Conservation (phyloP, 139 green algal genomes). For the Chlorella sp. region DNA sequence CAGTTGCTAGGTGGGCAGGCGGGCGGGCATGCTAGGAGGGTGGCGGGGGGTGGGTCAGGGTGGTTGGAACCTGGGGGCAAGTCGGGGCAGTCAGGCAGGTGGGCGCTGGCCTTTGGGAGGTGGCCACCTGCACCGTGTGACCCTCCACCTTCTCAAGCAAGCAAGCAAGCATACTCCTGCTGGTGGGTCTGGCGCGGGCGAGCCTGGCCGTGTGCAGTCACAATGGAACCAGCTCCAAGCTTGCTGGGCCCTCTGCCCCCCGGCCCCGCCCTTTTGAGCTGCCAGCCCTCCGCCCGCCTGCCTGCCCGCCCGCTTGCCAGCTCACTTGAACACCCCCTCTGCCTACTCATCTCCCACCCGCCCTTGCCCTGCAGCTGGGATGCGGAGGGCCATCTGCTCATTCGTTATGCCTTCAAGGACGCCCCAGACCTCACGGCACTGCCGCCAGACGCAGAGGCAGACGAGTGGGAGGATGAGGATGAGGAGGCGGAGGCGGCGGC, state of each 20-base stretch:
- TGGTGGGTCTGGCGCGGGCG: too few species aligned
- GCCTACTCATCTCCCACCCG: too few species aligned
- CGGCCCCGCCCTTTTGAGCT: not conserved
- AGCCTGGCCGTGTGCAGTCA: too few species aligned
- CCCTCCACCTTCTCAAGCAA: too few species aligned
- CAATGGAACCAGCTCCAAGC: too few species aligned
- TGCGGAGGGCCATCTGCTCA: not conserved
- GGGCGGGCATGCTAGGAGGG: not conserved
- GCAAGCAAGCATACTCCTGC: too few species aligned
- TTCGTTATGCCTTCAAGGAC: not conserved
- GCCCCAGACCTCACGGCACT: not conserved
- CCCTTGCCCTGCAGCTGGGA: not conserved
- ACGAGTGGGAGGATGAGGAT: not conserved
- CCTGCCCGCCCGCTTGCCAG: not conserved
- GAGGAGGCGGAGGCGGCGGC: not conserved
- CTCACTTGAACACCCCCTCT: too few species aligned
- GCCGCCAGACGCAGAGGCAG: not conserved
- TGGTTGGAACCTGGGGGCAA: too few species aligned
- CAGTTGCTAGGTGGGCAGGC: not conserved
- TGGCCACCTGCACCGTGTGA: too few species aligned
- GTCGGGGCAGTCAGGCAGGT: too few species aligned
- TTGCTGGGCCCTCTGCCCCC: not conserved
- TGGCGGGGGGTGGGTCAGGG: not conserved
- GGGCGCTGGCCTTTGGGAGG: too few species aligned
- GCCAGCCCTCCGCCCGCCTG: not conserved